These are phyloP conservation scores for Aureobasidium sp. DNA, from an alignment of 2,329 filamentous ascomycete species.

Conservation along the genomic window DNA sequence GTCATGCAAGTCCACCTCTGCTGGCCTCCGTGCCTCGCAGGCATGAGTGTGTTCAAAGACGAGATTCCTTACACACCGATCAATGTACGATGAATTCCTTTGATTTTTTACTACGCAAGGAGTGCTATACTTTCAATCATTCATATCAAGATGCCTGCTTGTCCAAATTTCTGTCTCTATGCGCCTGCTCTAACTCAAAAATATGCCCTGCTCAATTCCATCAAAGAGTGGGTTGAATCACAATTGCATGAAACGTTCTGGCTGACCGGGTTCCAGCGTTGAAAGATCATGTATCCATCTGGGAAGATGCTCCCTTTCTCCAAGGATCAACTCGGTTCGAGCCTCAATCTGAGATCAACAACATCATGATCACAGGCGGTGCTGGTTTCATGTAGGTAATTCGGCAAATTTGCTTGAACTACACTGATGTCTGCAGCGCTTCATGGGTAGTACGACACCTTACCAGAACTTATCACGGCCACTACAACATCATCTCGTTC, in stretches of 20 bases:
- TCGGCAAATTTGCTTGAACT: background rate
- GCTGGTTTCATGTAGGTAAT: conserved; percentile 71
- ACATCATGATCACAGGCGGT: conserved; percentile 76
- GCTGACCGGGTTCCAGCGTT: conserved; percentile 4
- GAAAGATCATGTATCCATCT: conserved; percentile 26
- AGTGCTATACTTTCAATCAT: background rate
- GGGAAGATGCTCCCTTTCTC: conserved; percentile 62
- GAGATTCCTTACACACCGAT: conserved; percentile 2
- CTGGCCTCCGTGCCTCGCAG: background rate
- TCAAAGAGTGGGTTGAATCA: background rate
- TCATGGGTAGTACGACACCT: conserved; percentile 78
- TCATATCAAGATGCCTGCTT: conserved; percentile 1
- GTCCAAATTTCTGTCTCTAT: background rate
- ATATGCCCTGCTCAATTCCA: conserved; percentile 3
- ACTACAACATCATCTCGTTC: conserved; percentile 73
- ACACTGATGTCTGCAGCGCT: conserved; percentile 44
- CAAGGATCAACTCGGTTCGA: conserved; percentile 62
- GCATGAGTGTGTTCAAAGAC: background rate
- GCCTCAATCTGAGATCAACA: conserved; percentile 59
- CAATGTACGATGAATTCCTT: conserved; percentile 7
- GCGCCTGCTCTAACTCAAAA: background rate
- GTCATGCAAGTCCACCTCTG: background rate
- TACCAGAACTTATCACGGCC: conserved; percentile 59
- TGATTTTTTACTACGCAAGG: background rate
- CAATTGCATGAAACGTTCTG: background rate